Base-by-base conservation (phyloP, 2,329 filamentous ascomycete genomes). In the Rhexocercosporidium sp. region DNA sequence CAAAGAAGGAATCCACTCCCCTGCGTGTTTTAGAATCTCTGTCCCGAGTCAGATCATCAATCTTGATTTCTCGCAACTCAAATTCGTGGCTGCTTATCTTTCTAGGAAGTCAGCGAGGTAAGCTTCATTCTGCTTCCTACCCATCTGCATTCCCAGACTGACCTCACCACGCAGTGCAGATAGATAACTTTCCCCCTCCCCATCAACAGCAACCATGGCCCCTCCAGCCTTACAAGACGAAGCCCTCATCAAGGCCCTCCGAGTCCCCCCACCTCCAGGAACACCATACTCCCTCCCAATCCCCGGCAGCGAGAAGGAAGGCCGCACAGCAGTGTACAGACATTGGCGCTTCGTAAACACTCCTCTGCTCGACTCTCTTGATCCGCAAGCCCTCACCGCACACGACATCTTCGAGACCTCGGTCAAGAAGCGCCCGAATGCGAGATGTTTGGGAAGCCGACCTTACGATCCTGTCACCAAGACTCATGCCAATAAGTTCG, bases 381-480 rank as follows among this genome's bases (percentile, higher is more conserved):
- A 96, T 76, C 91, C 93, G 20, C 80, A 87, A 60, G 81, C 90
- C 61, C 85, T 83, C 69, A 96, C 93, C 16, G 85, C 89, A 29
- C 91, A 97, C 82, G 93, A 97, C 69, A 83, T 92, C 63, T 96
- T 97, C 77, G 92, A 97, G 78, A 80, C 84, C 29, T 82, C 89
- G 71, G 88, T 85, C 65, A 86, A 85, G 71, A 85, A 84, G 75
- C 83, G 83, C 64, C 87, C 92, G 56, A 91, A 88, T 75, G 86
- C 86, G 74, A 89, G 84, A 73, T 97, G 92, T 79, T 83, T 98
- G 67, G 96, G 96, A 65, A 87, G 87, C 78, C 89, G 96, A 70
- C 87, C 91, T 4, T 98, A 93, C 86, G 90, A 97, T 79, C 80
- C 91, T 3, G 81, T 80, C 44, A 92, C 89, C 59, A 90, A 94